Evolutionary conservation across 2,329 filamentous ascomycete genomes (phyloP).

Genomic region (Microdochium trichocladiopsis): DNA sequence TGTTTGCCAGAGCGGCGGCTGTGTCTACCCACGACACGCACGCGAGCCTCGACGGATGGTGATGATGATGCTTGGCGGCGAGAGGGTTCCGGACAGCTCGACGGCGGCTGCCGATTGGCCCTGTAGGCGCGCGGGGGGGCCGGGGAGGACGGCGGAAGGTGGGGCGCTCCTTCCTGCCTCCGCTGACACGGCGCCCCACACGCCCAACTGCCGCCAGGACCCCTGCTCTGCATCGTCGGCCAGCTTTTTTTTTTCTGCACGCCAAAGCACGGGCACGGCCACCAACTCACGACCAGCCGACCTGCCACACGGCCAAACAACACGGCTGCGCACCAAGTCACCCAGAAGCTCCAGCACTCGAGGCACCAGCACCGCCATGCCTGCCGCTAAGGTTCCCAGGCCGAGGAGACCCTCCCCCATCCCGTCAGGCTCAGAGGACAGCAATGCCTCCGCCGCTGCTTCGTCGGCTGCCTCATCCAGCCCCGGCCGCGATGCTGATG

Average conservation of each 20-base stretch:
- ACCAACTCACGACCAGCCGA: no score
- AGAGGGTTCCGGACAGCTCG: background rate
- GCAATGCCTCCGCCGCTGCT: background rate
- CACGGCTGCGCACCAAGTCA: no score
- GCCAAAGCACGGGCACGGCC: no score
- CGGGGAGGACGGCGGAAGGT: background rate
- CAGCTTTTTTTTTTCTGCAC: background rate
- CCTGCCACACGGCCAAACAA: no score
- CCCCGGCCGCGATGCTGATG: background rate
- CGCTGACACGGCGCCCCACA: background rate
- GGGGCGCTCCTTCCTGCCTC: background rate
- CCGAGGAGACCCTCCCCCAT: background rate
- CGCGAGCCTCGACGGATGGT: no score
- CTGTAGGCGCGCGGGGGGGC: background rate
- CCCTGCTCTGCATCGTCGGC: background rate
- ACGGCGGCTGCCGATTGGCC: background rate
- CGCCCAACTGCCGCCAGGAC: background rate
- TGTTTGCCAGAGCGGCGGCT: no score
- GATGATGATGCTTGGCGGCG: no score
- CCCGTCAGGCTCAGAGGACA: background rate
- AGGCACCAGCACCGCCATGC: no score
- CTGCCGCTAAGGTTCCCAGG: background rate
- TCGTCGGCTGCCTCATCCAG: background rate
- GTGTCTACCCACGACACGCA: no score
- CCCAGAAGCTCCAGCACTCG: no score